These are phyloP conservation scores for Sicyos edulis DNA, from an alignment of 306 rosid genomes.

Conservation along the genomic window DNA sequence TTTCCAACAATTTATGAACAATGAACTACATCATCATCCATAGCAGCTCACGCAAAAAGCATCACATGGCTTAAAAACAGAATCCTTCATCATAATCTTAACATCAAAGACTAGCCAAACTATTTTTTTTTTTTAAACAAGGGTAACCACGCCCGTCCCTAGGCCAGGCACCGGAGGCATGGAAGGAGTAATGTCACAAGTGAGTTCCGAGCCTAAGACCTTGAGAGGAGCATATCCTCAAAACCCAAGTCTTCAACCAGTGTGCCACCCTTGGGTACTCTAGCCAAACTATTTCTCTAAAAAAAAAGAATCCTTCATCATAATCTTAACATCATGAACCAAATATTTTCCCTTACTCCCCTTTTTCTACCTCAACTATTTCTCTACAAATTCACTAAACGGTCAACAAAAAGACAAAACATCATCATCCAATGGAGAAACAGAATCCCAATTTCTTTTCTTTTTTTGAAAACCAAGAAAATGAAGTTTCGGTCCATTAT, in stretches of 20 bases:
- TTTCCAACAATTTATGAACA: not conserved
- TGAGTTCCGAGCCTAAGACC: too few species aligned
- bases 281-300: too few species aligned
- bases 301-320: not conserved
- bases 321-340: not conserved
- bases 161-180: too few species aligned
- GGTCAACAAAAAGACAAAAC: not conserved
- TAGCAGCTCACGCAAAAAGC: not conserved
- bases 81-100: not conserved
- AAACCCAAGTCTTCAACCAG: too few species aligned
- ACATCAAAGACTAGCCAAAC: not conserved
- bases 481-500: too few species aligned
- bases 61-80: not conserved
- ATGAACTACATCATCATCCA: not conserved
- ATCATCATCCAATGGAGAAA: not conserved
- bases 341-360: not conserved
- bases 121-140: too few species aligned
- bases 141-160: too few species aligned
- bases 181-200: too few species aligned
- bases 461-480: too few species aligned
- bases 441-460: not conserved
- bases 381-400: conserved; percentile 1
- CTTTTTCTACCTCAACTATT: not conserved
- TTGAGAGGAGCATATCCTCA: too few species aligned
- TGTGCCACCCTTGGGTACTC: too few species aligned